These are phyloP conservation scores for Verticillium klebahnii DNA, from an alignment of 2,329 filamentous ascomycete genomes.

Conservation along the genomic window DNA sequence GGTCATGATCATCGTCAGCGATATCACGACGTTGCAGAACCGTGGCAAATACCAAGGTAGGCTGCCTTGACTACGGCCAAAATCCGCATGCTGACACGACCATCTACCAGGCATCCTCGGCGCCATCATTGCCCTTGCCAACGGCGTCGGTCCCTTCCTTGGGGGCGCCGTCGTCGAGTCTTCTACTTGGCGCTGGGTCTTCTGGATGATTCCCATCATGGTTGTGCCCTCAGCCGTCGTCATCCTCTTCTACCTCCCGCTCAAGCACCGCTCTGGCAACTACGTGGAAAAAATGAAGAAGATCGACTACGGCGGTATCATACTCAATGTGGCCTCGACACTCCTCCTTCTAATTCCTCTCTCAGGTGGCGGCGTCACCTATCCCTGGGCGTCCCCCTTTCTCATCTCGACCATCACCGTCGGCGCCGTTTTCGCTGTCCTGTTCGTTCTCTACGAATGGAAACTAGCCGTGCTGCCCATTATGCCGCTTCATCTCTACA, in stretches of 20 bases:
- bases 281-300: slow-evolving; percentile 19
- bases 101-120: slow-evolving; percentile 15
- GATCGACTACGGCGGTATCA: slow-evolving; percentile 23
- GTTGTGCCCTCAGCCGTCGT: slow-evolving; percentile 13
- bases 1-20: slow-evolving; percentile 32
- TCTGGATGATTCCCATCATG: slow-evolving; percentile 21
- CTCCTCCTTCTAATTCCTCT: slow-evolving; percentile 21
- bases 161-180: slow-evolving; percentile 23
- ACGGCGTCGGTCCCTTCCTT: slow-evolving; percentile 32
- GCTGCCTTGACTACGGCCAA: background rate
- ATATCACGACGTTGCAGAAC: slow-evolving; percentile 28
- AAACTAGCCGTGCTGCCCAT: slow-evolving; percentile 20
- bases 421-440: slow-evolving; percentile 14
- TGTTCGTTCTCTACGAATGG: slow-evolving; percentile 23
- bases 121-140: slow-evolving; percentile 22
- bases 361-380: slow-evolving; percentile 20
- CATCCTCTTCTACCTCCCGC: slow-evolving; percentile 21
- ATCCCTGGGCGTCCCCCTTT: slow-evolving; percentile 19
- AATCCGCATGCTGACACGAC: background rate
- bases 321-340: slow-evolving; percentile 19
- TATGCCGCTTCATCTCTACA: slow-evolving; percentile 21
- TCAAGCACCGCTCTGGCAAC: slow-evolving; percentile 17
- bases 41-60: slow-evolving; percentile 25
- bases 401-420: slow-evolving; percentile 17
- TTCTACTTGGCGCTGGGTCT: slow-evolving; percentile 24